Evolutionary conservation across 768 basidiomycete species (phyloP).

Genomic region (Xerocomellus amylosporus): DNA sequence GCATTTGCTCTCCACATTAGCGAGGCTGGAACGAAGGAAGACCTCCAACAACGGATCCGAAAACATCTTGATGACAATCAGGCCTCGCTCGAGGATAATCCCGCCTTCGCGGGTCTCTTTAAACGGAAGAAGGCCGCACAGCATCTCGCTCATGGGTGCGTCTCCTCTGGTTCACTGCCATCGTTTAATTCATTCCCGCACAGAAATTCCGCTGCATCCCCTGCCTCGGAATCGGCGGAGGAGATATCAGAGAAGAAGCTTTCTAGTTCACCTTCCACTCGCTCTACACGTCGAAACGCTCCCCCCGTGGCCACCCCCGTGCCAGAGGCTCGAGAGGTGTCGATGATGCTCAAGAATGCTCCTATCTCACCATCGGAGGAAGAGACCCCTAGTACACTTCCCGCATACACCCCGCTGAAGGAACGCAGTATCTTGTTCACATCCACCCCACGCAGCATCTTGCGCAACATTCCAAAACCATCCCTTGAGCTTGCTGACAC

Average conservation of each 20-base stretch:
- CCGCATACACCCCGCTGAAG: slow-evolving; percentile 16
- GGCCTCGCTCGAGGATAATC: slow-evolving; percentile 52
- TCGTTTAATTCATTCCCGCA: background rate
- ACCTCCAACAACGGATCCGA: slow-evolving; percentile 59
- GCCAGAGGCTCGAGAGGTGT: slow-evolving; percentile 50
- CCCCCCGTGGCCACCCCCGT: slow-evolving; percentile 44
- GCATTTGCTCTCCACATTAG: slow-evolving; percentile 51
- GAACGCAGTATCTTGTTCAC: slow-evolving; percentile 14
- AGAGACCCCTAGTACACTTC: background rate
- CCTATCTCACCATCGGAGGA: slow-evolving; percentile 39
- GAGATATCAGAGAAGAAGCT: slow-evolving; percentile 15
- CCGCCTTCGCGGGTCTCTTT: slow-evolving; percentile 56
- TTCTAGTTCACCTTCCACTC: slow-evolving; percentile 17
- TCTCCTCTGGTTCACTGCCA: background rate
- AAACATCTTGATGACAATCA: slow-evolving; percentile 58
- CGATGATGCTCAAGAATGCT: slow-evolving; percentile 47
- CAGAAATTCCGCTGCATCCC: slow-evolving; percentile 20
- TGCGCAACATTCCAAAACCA: slow-evolving; percentile 22
- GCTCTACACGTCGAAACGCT: slow-evolving; percentile 23
- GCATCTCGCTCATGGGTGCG: slow-evolving; percentile 14
- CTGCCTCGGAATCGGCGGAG: slow-evolving; percentile 11
- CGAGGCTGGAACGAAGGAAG: slow-evolving; percentile 61
- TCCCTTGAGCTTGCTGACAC: slow-evolving; percentile 20
- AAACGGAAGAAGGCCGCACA: slow-evolving; percentile 36
- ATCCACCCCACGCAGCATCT: slow-evolving; percentile 29